Evolutionary conservation across 2,329 filamentous ascomycete species (phyloP).

Genomic region (Chalaropsis ovoidea): DNA sequence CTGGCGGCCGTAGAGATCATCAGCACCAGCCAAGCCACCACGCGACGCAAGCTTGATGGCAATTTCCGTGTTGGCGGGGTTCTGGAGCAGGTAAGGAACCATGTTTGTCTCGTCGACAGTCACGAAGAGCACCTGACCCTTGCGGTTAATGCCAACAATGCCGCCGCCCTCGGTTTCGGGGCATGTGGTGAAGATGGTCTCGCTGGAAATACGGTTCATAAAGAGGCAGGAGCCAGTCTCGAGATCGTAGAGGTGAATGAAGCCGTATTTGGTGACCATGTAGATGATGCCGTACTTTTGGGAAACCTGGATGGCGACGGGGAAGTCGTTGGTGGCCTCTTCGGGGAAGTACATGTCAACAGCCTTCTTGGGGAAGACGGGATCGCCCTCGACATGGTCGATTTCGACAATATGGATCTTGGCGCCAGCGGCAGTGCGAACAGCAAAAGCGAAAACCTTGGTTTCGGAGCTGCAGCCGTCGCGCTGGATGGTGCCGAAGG

Average conservation of each 20-base stretch:
- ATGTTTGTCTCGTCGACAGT: conserved; percentile 85
- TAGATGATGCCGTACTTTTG: conserved; percentile 95
- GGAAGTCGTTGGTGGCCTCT: conserved; percentile 93
- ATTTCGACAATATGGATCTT: conserved; percentile 98
- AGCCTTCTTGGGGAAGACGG: conserved; percentile 84
- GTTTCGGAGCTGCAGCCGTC: conserved; percentile 85
- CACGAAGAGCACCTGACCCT: conserved; percentile 91
- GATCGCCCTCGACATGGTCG: conserved; percentile 82
- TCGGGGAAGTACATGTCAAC: conserved; percentile 97
- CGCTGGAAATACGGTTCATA: conserved; percentile 99
- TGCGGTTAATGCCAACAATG: conserved; percentile 90
- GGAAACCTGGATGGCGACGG: conserved; percentile 93
- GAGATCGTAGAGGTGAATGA: conserved; percentile 96
- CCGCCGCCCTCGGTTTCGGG: conserved; percentile 74
- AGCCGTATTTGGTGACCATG: conserved; percentile 96
- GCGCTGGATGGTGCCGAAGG: conserved; percentile 79
- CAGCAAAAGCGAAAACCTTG: conserved; percentile 93
- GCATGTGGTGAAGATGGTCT: conserved; percentile 95
- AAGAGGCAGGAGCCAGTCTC: conserved; percentile 94
- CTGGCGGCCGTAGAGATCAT: conserved; percentile 82
- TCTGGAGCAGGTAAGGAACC: conserved; percentile 90
- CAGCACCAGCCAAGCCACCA: conserved; percentile 85
- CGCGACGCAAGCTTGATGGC: conserved; percentile 94
- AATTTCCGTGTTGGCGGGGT: conserved; percentile 84
- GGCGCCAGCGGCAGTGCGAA: conserved; percentile 67